A percentile compares a stretch with the other conserved stretches of the same genome.
Evolutionary conservation across 352 stramenopile genomes (phyloP).

Genomic region (Phytophthora quininea): DNA sequence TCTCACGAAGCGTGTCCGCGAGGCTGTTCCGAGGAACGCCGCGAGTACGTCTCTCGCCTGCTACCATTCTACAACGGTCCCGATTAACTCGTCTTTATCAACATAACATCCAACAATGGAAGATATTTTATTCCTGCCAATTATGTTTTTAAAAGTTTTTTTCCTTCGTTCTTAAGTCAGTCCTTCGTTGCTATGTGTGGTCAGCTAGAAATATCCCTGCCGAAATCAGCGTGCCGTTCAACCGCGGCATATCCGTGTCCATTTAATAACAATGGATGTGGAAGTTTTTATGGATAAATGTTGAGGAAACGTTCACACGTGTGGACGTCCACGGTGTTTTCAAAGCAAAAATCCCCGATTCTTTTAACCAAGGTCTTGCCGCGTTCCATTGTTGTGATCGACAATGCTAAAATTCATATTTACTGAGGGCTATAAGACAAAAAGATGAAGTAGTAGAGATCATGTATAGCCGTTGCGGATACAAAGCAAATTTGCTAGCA

Average conservation of each 20-base stretch:
- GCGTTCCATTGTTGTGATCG: conserved; percentile 76
- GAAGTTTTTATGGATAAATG: conserved; percentile 13
- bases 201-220: conserved; percentile 10
- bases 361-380: conserved; percentile 88
- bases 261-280: conserved; percentile 22
- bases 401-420: conserved; percentile 78
- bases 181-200: conserved; percentile 17
- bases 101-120: conserved; percentile 28
- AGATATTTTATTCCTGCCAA: conserved; percentile 2
- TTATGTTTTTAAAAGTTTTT: conserved; percentile 4
- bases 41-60: conserved; percentile 8
- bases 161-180: not conserved
- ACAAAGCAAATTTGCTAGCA: conserved; percentile 4
- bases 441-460: not conserved
- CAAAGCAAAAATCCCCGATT: conserved; percentile 57
- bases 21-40: conserved; percentile 11
- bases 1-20: conserved; percentile 9
- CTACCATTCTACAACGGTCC: conserved; percentile 24
- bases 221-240: conserved; percentile 11
- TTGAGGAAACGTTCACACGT: conserved; percentile 57
- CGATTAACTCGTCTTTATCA: conserved; percentile 26
- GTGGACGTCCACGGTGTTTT: conserved; percentile 88
- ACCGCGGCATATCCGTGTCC: conserved; percentile 13
- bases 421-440: conserved; percentile 86
- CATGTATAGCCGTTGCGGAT: conserved; percentile 16